phyloP scores from a whole-genome alignment of 2,329 filamentous ascomycete species.

The Trichoderma sp. region DNA sequence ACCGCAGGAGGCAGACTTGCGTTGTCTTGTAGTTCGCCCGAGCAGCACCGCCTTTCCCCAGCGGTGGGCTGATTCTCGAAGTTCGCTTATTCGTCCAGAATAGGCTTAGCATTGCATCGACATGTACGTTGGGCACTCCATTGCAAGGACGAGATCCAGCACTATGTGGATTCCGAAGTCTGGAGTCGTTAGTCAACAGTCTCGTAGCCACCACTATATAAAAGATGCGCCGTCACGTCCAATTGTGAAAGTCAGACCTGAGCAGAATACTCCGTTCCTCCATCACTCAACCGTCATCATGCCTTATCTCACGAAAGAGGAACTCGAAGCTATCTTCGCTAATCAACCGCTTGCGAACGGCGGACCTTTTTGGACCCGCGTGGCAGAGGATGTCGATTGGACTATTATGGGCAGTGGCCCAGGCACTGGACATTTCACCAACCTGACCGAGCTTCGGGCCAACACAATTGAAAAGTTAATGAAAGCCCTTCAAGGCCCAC shows the following conservation, averaged over 20 bases:
- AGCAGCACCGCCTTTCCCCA: background rate
- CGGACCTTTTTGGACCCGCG: background rate
- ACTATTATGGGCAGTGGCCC: background rate
- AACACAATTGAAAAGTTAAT: background rate
- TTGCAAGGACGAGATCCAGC: background rate
- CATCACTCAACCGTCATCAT: background rate
- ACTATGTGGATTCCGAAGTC: background rate
- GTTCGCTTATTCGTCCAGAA: background rate
- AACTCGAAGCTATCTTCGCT: background rate
- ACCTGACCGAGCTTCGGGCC: background rate
- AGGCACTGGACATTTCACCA: background rate
- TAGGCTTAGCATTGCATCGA: background rate
- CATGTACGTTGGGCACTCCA: background rate
- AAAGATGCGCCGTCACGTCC: background rate
- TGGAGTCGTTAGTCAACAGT: background rate
- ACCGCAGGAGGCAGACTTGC: background rate
- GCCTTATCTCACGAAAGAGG: background rate
- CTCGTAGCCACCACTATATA: background rate
- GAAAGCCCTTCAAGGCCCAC: background rate
- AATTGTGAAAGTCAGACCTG: background rate
- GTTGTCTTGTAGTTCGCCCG: background rate
- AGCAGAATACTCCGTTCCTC: background rate
- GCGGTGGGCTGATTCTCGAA: background rate
- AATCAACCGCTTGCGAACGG: background rate
- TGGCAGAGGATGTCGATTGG: background rate